Percentiles rank a stretch among this genome's conserved stretches.
Conservation (phyloP, 2,329 filamentous ascomycete genomes). For the Colletotrichum kahawae region DNA sequence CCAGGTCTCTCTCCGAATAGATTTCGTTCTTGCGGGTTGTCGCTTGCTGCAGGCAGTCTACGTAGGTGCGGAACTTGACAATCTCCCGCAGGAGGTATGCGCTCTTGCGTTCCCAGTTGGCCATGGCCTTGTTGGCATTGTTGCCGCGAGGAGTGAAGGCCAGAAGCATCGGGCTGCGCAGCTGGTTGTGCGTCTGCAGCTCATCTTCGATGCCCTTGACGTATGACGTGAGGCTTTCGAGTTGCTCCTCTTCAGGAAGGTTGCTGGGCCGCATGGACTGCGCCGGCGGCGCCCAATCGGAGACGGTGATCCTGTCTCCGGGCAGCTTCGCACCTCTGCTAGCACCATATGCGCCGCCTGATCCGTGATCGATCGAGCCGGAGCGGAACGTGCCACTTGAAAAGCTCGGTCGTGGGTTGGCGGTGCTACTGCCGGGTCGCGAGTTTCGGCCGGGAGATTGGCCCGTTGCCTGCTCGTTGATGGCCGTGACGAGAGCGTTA, state of each 20-base stretch:
- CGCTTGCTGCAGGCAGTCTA: conserved; percentile 80
- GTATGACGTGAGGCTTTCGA: conserved; percentile 76
- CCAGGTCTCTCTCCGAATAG: conserved; percentile 63
- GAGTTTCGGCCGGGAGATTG: conserved; percentile 39
- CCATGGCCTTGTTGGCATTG: conserved; percentile 84
- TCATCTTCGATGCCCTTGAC: conserved; percentile 87
- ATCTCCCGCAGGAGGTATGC: conserved; percentile 91
- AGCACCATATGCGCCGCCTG: conserved; percentile 32
- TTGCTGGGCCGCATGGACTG: conserved; percentile 89
- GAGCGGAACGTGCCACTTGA: conserved; percentile 58
- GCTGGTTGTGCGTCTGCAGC: conserved; percentile 83
- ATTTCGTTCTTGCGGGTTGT: conserved; percentile 74
- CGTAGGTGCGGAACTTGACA: conserved; percentile 95
- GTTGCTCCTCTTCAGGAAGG: conserved; percentile 80
- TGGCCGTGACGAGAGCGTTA: conserved; percentile 56
- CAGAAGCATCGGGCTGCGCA: conserved; percentile 85
- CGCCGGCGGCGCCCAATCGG: conserved; percentile 87
- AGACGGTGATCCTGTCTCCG: conserved; percentile 82
- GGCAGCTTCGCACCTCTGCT: conserved; percentile 67
- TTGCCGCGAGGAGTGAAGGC: conserved; percentile 86
- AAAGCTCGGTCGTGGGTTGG: conserved; percentile 45
- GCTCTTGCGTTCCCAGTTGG: conserved; percentile 97
- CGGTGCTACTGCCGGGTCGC: conserved; percentile 57
- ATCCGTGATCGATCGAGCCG: conserved; percentile 66
- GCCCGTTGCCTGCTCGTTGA: conserved; percentile 49